phyloP scores from a whole-genome alignment of 140 eudicot genomes.

The Oenanthe javanica region DNA sequence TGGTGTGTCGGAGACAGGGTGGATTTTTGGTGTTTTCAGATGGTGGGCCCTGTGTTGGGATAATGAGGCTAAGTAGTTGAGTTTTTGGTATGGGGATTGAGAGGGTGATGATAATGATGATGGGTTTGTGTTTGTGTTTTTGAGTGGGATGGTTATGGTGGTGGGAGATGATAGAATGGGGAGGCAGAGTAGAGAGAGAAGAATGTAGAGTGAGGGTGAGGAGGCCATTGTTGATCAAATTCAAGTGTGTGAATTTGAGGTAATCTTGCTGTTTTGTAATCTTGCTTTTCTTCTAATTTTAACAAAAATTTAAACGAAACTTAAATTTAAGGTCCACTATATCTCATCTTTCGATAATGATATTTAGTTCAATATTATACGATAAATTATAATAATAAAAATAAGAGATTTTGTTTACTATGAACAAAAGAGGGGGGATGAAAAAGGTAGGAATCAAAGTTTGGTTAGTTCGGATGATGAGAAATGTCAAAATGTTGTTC shows the following conservation, averaged over 20 bases:
- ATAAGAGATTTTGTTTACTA: not conserved
- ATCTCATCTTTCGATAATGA: too few relatives aligned
- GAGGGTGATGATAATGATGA: not conserved
- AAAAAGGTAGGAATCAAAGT: not conserved
- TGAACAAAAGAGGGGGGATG: not conserved
- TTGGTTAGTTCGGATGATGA: not conserved
- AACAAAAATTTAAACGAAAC: too few relatives aligned
- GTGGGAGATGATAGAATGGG: constrained; percentile 20
- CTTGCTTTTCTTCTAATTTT: too few relatives aligned
- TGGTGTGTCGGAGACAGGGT: constrained; percentile 11
- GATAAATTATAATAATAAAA: too few relatives aligned
- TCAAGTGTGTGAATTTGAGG: not conserved
- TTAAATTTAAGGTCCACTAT: too few relatives aligned
- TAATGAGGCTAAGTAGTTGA: constrained; percentile 24
- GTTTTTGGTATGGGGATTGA: constrained; percentile 18
- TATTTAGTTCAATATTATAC: too few relatives aligned
- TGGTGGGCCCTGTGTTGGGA: constrained; percentile 32
- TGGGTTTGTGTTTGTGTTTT: not conserved
- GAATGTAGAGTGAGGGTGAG: not conserved
- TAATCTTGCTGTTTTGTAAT: not conserved
- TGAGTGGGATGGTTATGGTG: constrained; percentile 18
- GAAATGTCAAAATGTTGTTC: constrained; percentile 11
- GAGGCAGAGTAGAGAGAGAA: constrained; percentile 12
- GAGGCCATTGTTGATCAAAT: constrained; percentile 8
- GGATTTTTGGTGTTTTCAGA: constrained; percentile 21